Evolutionary conservation across 2,329 filamentous ascomycete genomes (phyloP), one percentile per base, ranked within the genome.

Genomic region (Volutella citrinella): DNA sequence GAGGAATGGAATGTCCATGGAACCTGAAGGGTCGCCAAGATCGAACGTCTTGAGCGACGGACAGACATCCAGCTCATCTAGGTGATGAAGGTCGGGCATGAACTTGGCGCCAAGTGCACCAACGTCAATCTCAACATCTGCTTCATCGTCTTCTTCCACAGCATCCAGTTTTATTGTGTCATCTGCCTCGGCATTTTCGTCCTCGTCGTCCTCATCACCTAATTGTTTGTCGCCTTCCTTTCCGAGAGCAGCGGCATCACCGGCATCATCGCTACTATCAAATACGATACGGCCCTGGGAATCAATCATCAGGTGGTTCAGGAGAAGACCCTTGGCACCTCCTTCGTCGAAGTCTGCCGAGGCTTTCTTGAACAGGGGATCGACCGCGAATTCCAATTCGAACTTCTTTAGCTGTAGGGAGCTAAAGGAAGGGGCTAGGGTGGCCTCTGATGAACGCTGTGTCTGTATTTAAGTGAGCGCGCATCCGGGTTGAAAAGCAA

Each of bases 281-380:
- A 98, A 98, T 6, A 98, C 90, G 43, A 98, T 98, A 21, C 91
- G 80, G 25, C 93, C 93, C 45, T 88, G 80, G 3, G 80, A 78
- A 61, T 98, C 93, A 46, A 98, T 96, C 56, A 91, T 87, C n/a
- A 98, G 72, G 62, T 98, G 91, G 56, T 98, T 98, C 19, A 98
- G 74, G 14, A 98, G 72, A 25, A 98, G 72, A 14, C 93, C 93
- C 63, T 97, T 98, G 36, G 93, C 93, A 36, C 93, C 93, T 14
- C 93, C 93, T 66, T 98, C 93, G 57, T 98, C 93, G 48, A 98
- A 98, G 66, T 98, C 93, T 26, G 93, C 93, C 6, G 91, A 95
- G 1, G 91, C 91, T 57, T 98, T 98, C 58, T 98, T 98, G 76
- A 98, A 98, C n/a, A 98, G 67, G 4, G 93, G 93, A 56, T 98